phyloP scores from a whole-genome alignment of 176 grass and related monocot species.

The Pontederia crassipes region DNA sequence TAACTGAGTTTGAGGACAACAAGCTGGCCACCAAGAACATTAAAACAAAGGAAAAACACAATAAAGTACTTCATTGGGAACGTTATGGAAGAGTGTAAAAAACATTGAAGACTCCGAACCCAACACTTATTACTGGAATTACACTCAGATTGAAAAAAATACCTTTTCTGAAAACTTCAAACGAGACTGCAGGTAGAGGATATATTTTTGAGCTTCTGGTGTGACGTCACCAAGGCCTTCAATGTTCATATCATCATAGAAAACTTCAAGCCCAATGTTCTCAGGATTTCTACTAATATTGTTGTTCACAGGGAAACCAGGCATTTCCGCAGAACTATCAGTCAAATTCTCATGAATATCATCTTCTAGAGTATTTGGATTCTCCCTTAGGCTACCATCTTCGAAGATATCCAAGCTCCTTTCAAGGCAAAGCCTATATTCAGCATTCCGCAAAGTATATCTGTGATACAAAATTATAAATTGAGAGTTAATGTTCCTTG shows the following conservation, averaged over 20 bases:
- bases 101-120: no score
- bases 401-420: constrained; percentile 65
- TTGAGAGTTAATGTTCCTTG: neutral
- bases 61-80: no score
- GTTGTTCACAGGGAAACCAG: constrained; percentile 41
- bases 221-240: constrained; percentile 52
- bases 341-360: constrained; percentile 30
- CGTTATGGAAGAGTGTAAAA: no score
- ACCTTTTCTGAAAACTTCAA: constrained; percentile 80
- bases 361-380: constrained; percentile 30
- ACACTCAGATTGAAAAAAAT: neutral
- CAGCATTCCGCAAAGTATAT: constrained; percentile 88
- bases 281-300: constrained; percentile 15
- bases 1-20: no score
- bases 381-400: constrained; percentile 39
- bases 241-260: constrained; percentile 29
- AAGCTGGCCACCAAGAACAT: no score
- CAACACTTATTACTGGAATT: no score
- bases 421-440: constrained; percentile 88
- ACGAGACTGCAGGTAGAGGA: constrained; percentile 60
- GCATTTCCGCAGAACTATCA: constrained; percentile 36
- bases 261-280: constrained; percentile 27
- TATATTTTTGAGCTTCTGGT: constrained; percentile 61
- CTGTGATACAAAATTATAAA: constrained; percentile 25
- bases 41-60: no score